Percentiles rank a stretch among this genome's conserved stretches.
Evolutionary conservation across 805 yeast species (phyloP).

Genomic region (Metschnikowia noctiluminum): DNA sequence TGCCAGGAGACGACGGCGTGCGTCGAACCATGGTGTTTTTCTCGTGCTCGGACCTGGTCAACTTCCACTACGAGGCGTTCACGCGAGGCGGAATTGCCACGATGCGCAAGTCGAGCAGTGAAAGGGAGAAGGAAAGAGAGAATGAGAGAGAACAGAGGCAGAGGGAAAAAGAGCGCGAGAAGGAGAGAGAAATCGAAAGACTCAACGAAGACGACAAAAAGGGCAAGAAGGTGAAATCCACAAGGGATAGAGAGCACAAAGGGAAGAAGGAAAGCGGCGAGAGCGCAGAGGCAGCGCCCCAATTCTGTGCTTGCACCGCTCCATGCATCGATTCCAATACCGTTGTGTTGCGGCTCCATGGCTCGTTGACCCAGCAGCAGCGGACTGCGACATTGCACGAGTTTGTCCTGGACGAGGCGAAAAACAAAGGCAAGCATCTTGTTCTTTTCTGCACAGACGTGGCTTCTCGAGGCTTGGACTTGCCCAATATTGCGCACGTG

Average conservation of each 20-base stretch:
- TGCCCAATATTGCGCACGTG: constrained; percentile 81
- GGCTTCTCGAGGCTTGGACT: constrained; percentile 93
- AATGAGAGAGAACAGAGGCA: constrained; percentile 17
- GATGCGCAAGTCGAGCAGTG: constrained; percentile 26
- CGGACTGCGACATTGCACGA: constrained; percentile 74
- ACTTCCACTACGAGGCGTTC: constrained; percentile 80
- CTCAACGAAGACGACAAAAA: too few species aligned
- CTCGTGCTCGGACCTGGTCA: constrained; percentile 95
- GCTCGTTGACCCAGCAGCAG: constrained; percentile 79
- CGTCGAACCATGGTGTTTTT: constrained; percentile 77
- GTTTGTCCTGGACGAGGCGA: constrained; percentile 44
- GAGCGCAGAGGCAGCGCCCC: constrained; percentile 1
- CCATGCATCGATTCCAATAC: constrained; percentile 47
- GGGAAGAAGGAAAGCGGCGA: background rate
- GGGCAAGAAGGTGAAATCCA: constrained; percentile 19
- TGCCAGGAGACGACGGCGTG: constrained; percentile 27
- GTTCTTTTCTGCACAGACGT: constrained; percentile 94
- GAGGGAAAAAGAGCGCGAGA: constrained; percentile 10
- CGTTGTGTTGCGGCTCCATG: constrained; percentile 72
- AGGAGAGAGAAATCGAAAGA: constrained; percentile 12
- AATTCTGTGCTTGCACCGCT: constrained; percentile 46
- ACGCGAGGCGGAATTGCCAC: constrained; percentile 52
- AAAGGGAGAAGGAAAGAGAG: constrained; percentile 15
- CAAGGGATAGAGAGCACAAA: constrained; percentile 13
- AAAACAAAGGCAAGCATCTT: constrained; percentile 45